Base-by-base conservation (phyloP, 2,329 filamentous ascomycete species). In the Biscogniauxia mediterranea region DNA sequence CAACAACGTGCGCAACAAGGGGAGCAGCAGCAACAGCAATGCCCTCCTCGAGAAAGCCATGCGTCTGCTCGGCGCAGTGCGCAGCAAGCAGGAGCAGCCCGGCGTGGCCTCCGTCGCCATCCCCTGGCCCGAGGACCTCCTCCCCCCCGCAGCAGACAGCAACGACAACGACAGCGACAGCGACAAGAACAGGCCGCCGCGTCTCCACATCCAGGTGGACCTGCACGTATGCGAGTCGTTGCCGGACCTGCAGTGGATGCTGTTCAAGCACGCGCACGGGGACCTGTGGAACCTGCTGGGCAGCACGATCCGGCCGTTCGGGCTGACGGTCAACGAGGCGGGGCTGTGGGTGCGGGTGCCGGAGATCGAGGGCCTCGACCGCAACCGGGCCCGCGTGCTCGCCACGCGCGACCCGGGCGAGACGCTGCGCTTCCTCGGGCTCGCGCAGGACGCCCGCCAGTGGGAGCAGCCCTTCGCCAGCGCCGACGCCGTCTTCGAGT, bases 221-320 rank as follows among this genome's bases (percentile, higher is more conserved):
- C 72, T 94, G 1, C 81, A 84, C 28, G 71, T 88, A 23, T 86
- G 81, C 60, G 67, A 69, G 1, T 77, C 74, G 1, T 64, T 75
- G 0, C 70, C 76, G 15, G 68, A 74, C 57, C 80, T 84, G 64
- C 78, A 80, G 28, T 94, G 90, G 90, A 79, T 81, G 46, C 74
- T 85, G 3, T 92, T 93, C 75, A 85, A 85, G 66, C 81, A 89
- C 49, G 83, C 85, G 0, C 91, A 94, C 67, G 89, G 89, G n/a
- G 91, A 94, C 67, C 60, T 86, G 0, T 87, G 87, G 81, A 89
- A 85, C 61, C 71, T 86, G 8, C 71, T 94, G 0, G 89, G 90
- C 5, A 79, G 83, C 19, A 83, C 81, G 8, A 85, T 91, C 63
- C 82, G 88, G 0, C 83, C 82, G 0, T 83, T 86, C 42, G 90